A percentile compares a stretch with the other conserved stretches of the same genome.
Evolutionary conservation across 2,329 filamentous ascomycete species (phyloP).

Genomic region (Fusarium sp.): DNA sequence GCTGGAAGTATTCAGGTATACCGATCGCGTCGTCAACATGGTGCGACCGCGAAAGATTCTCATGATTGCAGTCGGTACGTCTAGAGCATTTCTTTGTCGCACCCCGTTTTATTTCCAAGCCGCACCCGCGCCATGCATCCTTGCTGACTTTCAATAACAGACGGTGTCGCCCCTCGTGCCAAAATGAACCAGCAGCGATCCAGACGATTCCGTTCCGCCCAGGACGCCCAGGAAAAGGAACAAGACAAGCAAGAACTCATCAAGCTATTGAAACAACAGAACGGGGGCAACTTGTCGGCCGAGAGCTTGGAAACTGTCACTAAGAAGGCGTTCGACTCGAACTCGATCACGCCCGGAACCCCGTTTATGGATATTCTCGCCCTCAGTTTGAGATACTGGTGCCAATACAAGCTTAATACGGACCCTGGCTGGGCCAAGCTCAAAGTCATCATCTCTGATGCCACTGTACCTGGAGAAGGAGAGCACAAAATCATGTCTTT

Average conservation of each 20-base stretch:
- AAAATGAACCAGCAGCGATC: conserved; percentile 99
- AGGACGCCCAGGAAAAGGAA: conserved; percentile 95
- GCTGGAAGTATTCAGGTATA: conserved; percentile 98
- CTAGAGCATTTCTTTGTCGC: background rate
- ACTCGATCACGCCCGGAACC: conserved; percentile 92
- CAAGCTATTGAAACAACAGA: conserved; percentile 86
- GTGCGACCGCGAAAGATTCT: conserved; percentile 94
- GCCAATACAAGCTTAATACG: conserved; percentile 96
- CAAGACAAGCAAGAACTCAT: conserved; percentile 90
- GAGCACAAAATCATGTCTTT: conserved; percentile 99
- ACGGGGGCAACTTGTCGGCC: conserved; percentile 74
- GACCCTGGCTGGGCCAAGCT: conserved; percentile 96
- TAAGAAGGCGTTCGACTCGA: conserved; percentile 94
- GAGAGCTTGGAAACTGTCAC: conserved; percentile 74
- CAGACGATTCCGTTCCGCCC: conserved; percentile 92
- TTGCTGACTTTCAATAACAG: conserved; percentile 62
- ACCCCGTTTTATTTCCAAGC: background rate
- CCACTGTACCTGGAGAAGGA: conserved; percentile 96
- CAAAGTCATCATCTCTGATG: conserved; percentile 98
- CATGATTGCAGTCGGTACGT: conserved; percentile 94
- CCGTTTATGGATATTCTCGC: conserved; percentile 99
- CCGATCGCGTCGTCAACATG: conserved; percentile 99
- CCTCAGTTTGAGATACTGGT: conserved; percentile 93
- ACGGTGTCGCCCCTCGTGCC: conserved; percentile 96
- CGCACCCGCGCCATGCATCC: too few relatives aligned